Evolutionary conservation across 176 grass and related monocot genomes (phyloP), one percentile per base, ranked within the genome.

Genomic region (Puya raimondii): DNA sequence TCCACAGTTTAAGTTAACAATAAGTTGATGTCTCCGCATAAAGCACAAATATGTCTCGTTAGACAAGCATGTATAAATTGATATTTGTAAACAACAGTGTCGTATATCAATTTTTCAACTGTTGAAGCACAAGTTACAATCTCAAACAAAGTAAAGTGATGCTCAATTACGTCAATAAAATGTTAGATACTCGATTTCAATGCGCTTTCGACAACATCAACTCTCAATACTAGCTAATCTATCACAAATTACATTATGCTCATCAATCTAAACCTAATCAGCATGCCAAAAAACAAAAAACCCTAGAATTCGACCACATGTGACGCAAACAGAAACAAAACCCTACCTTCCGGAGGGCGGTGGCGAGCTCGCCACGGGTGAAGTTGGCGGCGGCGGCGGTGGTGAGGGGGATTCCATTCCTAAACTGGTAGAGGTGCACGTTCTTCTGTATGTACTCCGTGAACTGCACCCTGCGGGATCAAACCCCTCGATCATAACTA

Each of bases 401-500:
- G 48, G 82, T 84, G 70, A 99, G 95, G 16, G 90, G 82, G 25
- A 94, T 91, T 71, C 83, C 88, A 63, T 99, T 99, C 70, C 95
- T 89, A 85, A 93, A 93, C 81, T 99, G 86, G 73, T 99, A 91
- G 10, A 99, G 82, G 78, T 99, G 95, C 10, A 99, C 74, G 72
- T 99, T 99, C 85, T 99, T 99, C 84, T 99, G 95, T 65, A 99
- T 99, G 87, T 82, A 99, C 82, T 99, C 95, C 16, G 95, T 99
- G 75, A 99, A 99, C 73, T 99, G 95, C 59, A 94, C 90, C 74
- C 95, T 94, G 82, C 74, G 10, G 1, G 48, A 77, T 20, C 23
- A 59, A 66, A 65, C 12, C 20, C 15, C 21, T 54, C 9, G 42
- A 51, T 12, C 49, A 42, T 12, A 15, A 69, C 23, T 51, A 18